Percentiles rank a stretch among this genome's conserved stretches.
phyloP scores from a whole-genome alignment of 768 basidiomycete species.

The Termitomyces sp. region DNA sequence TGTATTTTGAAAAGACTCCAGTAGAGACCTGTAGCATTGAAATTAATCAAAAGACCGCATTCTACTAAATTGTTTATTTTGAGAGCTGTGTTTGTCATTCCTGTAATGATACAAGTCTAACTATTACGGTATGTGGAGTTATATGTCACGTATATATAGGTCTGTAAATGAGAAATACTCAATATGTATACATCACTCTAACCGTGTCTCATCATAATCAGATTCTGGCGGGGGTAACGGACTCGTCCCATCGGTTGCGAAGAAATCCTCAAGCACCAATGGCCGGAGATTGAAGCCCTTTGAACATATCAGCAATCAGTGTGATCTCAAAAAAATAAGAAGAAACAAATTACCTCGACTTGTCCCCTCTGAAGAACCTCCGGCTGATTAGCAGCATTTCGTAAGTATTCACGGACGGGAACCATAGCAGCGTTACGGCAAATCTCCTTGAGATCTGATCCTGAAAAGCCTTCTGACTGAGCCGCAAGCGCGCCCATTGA shows the following conservation, averaged over 20 bases:
- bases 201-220: slow-evolving; percentile 10
- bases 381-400: slow-evolving; percentile 36
- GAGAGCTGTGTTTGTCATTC: neutral
- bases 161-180: slow-evolving; percentile 4
- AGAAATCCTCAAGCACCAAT: slow-evolving; percentile 66
- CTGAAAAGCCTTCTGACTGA: slow-evolving; percentile 71
- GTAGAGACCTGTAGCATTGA: neutral
- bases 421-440: slow-evolving; percentile 94
- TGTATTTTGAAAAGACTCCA: neutral
- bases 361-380: slow-evolving; percentile 42
- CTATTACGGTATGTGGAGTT: slow-evolving; percentile 7
- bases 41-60: neutral
- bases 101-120: slow-evolving; percentile 4
- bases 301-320: neutral
- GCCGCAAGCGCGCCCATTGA: slow-evolving; percentile 57
- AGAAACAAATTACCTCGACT: slow-evolving; percentile 31
- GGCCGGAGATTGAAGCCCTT: slow-evolving; percentile 80
- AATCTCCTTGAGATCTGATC: slow-evolving; percentile 87
- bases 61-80: neutral
- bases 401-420: slow-evolving; percentile 81
- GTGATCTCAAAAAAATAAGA: neutral
- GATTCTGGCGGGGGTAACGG: slow-evolving; percentile 24
- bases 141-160: slow-evolving; percentile 3
- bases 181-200: slow-evolving; percentile 15
- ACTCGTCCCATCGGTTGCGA: slow-evolving; percentile 32